A percentile compares a stretch with the other conserved stretches of the same genome.
These are phyloP conservation scores for Apium graveolens DNA, from an alignment of 129 eudicot species.

Conservation along the genomic window DNA sequence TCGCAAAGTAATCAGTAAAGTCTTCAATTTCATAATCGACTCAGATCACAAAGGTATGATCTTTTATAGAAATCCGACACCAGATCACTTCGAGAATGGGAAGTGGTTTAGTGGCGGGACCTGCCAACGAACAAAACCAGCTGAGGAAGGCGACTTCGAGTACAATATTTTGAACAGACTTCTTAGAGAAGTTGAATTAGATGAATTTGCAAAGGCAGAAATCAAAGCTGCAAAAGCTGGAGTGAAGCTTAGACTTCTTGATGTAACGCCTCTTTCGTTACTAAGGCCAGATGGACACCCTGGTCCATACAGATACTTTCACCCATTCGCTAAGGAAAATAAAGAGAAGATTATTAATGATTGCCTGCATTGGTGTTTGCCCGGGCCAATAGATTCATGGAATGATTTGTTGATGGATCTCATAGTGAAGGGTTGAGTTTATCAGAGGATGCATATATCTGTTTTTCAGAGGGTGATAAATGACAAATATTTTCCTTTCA, in stretches of 20 bases:
- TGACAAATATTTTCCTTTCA: background rate
- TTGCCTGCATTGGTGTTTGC: slow-evolving; percentile 97
- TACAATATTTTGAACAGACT: slow-evolving; percentile 37
- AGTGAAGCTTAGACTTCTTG: slow-evolving; percentile 59
- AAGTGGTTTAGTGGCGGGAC: slow-evolving; percentile 77
- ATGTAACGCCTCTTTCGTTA: slow-evolving; percentile 66
- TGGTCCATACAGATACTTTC: slow-evolving; percentile 68
- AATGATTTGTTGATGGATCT: slow-evolving; percentile 79
- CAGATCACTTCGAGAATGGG: slow-evolving; percentile 86
- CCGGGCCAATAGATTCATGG: slow-evolving; percentile 96
- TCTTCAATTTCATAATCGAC: slow-evolving; percentile 41
- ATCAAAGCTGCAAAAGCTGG: slow-evolving; percentile 42
- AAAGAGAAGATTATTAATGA: slow-evolving; percentile 55
- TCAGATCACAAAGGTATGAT: slow-evolving; percentile 49
- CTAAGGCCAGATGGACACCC: slow-evolving; percentile 97
- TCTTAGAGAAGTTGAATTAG: slow-evolving; percentile 57
- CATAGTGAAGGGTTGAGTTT: slow-evolving; percentile 42
- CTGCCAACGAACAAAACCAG: slow-evolving; percentile 59
- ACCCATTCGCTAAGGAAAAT: slow-evolving; percentile 57
- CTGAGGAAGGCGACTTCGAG: slow-evolving; percentile 60
- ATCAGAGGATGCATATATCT: background rate
- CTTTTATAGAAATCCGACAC: slow-evolving; percentile 71
- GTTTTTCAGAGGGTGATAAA: background rate
- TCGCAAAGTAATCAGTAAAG: slow-evolving; percentile 42
- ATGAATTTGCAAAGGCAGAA: slow-evolving; percentile 49